Base-by-base conservation (phyloP, 441 rosid genomes). In the Croton setiger region DNA sequence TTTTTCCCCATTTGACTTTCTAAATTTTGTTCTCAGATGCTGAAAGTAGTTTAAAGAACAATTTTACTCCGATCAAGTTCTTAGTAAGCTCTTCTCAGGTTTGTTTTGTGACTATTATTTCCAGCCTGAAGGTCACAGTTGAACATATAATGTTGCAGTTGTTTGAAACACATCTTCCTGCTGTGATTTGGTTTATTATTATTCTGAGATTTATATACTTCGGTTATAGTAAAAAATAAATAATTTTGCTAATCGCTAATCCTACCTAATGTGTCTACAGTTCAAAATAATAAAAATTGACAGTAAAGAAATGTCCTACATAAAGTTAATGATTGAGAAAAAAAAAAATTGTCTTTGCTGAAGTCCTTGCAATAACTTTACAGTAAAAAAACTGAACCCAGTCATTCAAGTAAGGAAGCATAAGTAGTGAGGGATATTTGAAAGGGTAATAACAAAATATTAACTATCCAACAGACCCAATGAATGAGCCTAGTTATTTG, bases 21-120 rank as follows among this genome's bases (percentile, higher is more conserved):
- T 45, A 36, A 41, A 0, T 53, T 33, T 36, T 57, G 57, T 53
- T 17, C 39, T 59, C 49, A 69, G 65, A 58, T 57, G 17, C 61
- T 67, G 41, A 51, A 43, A 61, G 56, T 17, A 36, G 52, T 60
- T 69, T 18, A 7, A n/a, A 36, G 53, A 49, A 45, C 66, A 61
- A 47, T 12, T 15, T 41, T 37, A n/a, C 23, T 9, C 10, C 2
- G 21, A 31, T 8, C 3, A 51, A 12, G 8, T 53, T 65, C 54
- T 45, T 44, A 23, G 47, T 37, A 18, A 36, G 54, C 54, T 65
- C 52, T 60, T 45, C 65, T 13, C 39, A 54, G 70, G 59, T 49
- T 14, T 60, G 48, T 10, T 8, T 11, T 21, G 54, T 37, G 7
- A 48, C 8, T 45, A 20, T 48, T 14, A 13, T 9, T 17, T 31